A percentile compares a stretch with the other conserved stretches of the same genome.
Conservation (phyloP, 176 grass and related monocot species). For the Carex kokanica region DNA sequence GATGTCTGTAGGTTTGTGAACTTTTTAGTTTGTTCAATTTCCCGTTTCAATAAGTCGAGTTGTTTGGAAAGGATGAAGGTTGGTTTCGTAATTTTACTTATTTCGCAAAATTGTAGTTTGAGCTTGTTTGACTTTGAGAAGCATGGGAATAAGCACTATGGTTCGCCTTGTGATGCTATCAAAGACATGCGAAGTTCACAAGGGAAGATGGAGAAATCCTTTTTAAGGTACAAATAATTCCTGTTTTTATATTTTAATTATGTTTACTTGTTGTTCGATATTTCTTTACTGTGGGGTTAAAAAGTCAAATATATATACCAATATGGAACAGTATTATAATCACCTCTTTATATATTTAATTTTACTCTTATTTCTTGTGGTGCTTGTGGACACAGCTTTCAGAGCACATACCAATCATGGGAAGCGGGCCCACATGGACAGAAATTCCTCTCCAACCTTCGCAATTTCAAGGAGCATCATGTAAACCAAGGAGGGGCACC, state of each 20-base stretch:
- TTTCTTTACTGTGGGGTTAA: not conserved
- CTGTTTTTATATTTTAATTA: not conserved
- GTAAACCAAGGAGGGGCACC: constrained; percentile 40
- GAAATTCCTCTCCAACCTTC: constrained; percentile 64
- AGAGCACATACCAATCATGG: constrained; percentile 84
- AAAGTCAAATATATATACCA: not conserved
- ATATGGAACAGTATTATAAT: constrained; percentile 1
- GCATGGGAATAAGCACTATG: constrained; percentile 93
- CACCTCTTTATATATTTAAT: not conserved
- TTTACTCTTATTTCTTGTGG: not conserved
- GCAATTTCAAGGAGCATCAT: constrained; percentile 74
- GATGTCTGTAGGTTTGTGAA: constrained; percentile 84
- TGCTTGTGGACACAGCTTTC: constrained; percentile 58
- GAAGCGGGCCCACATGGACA: constrained; percentile 50
- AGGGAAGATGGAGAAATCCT: constrained; percentile 99
- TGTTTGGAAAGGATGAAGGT: not conserved
- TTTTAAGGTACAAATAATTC: constrained; percentile 58
- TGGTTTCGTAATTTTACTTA: constrained; percentile 29
- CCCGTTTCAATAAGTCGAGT: not conserved
- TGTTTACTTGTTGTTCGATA: not conserved
- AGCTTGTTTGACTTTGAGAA: constrained; percentile 87
- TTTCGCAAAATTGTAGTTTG: constrained; percentile 48
- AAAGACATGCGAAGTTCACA: constrained; percentile 81
- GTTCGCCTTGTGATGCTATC: constrained; percentile 60
- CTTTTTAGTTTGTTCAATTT: constrained; percentile 32